These are phyloP conservation scores for Cladosporium sp. DNA, from an alignment of 2,329 filamentous ascomycete species.

Conservation along the genomic window DNA sequence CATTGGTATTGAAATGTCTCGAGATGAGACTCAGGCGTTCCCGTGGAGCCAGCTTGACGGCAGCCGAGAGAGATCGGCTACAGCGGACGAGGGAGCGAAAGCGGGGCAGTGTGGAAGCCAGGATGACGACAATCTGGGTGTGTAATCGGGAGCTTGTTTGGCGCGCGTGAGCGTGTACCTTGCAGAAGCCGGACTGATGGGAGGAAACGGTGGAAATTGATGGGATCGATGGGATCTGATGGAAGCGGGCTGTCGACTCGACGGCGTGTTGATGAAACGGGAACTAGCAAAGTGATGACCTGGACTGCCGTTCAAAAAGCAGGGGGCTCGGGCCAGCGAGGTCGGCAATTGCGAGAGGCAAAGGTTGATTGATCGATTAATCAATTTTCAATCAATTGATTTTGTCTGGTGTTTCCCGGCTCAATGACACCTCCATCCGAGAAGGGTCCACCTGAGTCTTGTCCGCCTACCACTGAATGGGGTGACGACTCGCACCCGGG, in stretches of 20 bases:
- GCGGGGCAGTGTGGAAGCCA: slow-evolving; percentile 15
- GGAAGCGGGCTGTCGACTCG: neutral
- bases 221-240: neutral
- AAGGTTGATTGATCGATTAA: too few species aligned
- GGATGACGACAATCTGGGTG: slow-evolving; percentile 14
- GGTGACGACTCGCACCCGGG: too few species aligned
- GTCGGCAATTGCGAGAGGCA: neutral
- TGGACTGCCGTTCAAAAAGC: neutral
- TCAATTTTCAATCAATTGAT: too few species aligned
- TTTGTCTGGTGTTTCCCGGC: too few species aligned
- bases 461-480: too few species aligned
- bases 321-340: neutral
- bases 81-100: slow-evolving; percentile 14
- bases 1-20: slow-evolving; percentile 52
- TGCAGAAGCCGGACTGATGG: slow-evolving; percentile 11
- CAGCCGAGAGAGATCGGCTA: slow-evolving; percentile 11
- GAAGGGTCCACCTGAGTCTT: too few species aligned
- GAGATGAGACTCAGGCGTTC: slow-evolving; percentile 49
- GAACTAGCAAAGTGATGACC: slow-evolving; percentile 2
- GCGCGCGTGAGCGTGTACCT: slow-evolving; percentile 8
- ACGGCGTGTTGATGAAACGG: neutral
- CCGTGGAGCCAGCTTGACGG: slow-evolving; percentile 42
- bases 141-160: slow-evolving; percentile 5
- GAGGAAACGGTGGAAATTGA: neutral
- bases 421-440: too few species aligned